phyloP scores from a whole-genome alignment of 495 filamentous ascomycete species.

The Hypoxylon perforatum region DNA sequence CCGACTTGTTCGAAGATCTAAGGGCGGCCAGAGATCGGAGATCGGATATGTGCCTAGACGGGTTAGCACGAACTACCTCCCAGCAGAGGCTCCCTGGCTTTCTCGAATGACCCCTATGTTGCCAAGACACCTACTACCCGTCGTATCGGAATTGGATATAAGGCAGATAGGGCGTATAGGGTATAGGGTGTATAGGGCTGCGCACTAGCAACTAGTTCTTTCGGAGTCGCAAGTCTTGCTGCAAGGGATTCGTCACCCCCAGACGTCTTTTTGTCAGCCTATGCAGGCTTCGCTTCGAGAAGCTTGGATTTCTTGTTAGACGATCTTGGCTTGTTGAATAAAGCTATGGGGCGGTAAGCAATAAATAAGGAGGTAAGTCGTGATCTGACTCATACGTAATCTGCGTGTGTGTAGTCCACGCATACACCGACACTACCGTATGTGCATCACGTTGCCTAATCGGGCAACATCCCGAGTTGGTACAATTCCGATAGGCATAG shows the following conservation, averaged over 20 bases:
- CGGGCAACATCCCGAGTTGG: not conserved
- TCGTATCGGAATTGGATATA: too few species aligned
- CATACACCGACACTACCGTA: not conserved
- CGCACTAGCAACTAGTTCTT: too few species aligned
- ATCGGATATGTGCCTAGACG: constrained; percentile 31
- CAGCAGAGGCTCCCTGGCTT: constrained; percentile 1
- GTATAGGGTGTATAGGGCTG: too few species aligned
- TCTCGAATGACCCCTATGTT: not conserved
- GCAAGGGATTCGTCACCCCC: too few species aligned
- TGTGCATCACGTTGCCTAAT: constrained; percentile 1
- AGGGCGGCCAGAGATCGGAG: constrained; percentile 2
- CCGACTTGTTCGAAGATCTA: not conserved
- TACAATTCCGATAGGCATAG: constrained; percentile 5
- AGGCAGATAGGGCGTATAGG: too few species aligned
- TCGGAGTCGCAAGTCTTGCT: too few species aligned
- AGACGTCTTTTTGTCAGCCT: not conserved
- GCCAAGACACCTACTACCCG: too few species aligned
- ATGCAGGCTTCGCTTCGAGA: not conserved
- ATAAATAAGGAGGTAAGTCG: not conserved
- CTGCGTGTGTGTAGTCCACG: not conserved
- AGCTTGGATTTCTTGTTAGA: too few species aligned
- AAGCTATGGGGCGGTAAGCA: too few species aligned
- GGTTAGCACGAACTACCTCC: constrained; percentile 1
- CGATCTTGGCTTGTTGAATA: too few species aligned
- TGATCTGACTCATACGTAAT: constrained; percentile 5